Base-by-base conservation (phyloP, 345 rosid species). In the Hibiscus trionum region DNA sequence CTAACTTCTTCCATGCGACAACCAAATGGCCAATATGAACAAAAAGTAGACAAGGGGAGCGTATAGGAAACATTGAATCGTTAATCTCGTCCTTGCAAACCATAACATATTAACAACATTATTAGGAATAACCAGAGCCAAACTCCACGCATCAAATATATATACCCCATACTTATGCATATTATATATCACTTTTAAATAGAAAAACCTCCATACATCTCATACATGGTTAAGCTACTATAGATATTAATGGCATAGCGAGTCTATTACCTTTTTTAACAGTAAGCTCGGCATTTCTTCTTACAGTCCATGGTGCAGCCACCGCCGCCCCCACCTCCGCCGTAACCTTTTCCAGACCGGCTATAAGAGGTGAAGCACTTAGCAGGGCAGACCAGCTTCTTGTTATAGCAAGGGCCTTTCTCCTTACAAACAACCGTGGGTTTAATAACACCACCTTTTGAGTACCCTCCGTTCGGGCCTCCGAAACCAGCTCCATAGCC, bases 301-400 rank as follows among this genome's bases (percentile, higher is more conserved):
- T 94, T 89, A 71, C 99, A 95, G 53, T 95, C 99, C 82, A 89
- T 81, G 44, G 96, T 95, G 81, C 99, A 95, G 1, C 99, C 93
- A 1, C 99, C 99, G 0, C 99, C 96, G 0, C 60, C 60, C 4
- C 29, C 60, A 0, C 99, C 99, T 12, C 75, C 83, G 11, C 99
- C 99, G 52, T 86, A 95, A 5, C 97, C 97, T 82, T 90, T 90
- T 75, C 99, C 99, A 1, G 99, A 89, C 21, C 86, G 83, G 82
- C 93, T 89, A 68, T 80, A 89, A 24, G 90, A 89, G 58, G 79
- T 83, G 84, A 92, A 95, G 72, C 99, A 95, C 93, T 89, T 95
- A 8, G 93, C 91, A 6, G 99, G 99, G 77, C 98, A 93, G 37
- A 87, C 87, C 61, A 92, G 84, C 86, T 89, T 95, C 90, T 88